Conservation (phyloP, 1,139 yeast species). For the Yamadazyma sp. region DNA sequence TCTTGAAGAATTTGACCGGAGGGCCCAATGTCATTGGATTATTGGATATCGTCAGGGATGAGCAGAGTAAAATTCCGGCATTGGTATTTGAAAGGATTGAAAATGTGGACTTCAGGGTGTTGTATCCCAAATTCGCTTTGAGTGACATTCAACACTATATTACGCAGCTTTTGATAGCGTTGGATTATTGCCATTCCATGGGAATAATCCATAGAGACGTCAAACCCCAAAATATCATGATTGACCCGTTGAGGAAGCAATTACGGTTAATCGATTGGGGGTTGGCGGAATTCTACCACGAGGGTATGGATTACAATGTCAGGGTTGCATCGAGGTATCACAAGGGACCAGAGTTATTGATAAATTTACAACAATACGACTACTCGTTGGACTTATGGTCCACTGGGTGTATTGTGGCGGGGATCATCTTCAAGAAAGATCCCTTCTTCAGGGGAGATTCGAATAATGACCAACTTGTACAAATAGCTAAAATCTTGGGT, state of each 20-base stretch:
- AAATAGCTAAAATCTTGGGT: constrained; percentile 74
- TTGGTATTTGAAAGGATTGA: constrained; percentile 69
- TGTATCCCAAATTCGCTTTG: constrained; percentile 66
- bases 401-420: constrained; percentile 78
- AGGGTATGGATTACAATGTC: constrained; percentile 76
- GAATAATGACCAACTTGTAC: constrained; percentile 76
- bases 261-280: constrained; percentile 83
- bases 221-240: constrained; percentile 84
- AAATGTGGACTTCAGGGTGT: constrained; percentile 69
- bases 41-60: constrained; percentile 75
- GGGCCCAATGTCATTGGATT: constrained; percentile 73
- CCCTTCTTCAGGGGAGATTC: constrained; percentile 81
- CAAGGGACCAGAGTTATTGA: constrained; percentile 77
- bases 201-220: constrained; percentile 85
- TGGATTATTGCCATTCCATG: constrained; percentile 78
- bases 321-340: constrained; percentile 80
- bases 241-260: constrained; percentile 63
- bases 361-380: constrained; percentile 73
- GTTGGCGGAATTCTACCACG: constrained; percentile 77
- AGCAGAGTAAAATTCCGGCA: constrained; percentile 71
- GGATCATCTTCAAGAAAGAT: constrained; percentile 72
- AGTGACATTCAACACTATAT: constrained; percentile 69
- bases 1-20: constrained; percentile 69
- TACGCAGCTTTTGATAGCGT: constrained; percentile 65
- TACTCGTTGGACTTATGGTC: constrained; percentile 82